phyloP scores from a whole-genome alignment of 495 filamentous ascomycete genomes.

The Penicillium coffeae region DNA sequence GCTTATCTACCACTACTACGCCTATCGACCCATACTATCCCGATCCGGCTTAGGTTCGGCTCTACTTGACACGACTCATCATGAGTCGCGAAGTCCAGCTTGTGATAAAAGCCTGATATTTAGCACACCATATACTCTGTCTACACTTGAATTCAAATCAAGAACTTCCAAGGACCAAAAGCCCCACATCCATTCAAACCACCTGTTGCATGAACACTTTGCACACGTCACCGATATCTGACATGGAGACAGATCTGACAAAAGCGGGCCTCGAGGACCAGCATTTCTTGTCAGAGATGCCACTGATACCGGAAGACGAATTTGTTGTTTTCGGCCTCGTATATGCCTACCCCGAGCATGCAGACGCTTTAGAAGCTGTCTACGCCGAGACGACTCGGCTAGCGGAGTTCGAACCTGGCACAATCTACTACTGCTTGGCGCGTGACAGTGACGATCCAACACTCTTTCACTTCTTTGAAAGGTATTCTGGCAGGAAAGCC shows the following conservation, averaged over 20 bases:
- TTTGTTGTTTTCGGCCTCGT: constrained; percentile 28
- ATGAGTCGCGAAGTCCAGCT: background rate
- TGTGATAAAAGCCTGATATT: background rate
- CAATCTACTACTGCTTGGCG: constrained; percentile 29
- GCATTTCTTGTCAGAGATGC: constrained; percentile 7
- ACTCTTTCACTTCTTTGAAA: constrained; percentile 37
- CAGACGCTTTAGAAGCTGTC: constrained; percentile 28
- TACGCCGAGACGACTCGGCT: constrained; percentile 31
- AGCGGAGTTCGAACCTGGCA: constrained; percentile 27
- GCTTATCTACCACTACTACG: too few relatives aligned
- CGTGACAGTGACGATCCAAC: constrained; percentile 22
- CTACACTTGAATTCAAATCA: too few relatives aligned
- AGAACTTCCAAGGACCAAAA: too few relatives aligned
- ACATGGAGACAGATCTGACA: background rate
- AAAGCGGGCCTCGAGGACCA: constrained; percentile 1
- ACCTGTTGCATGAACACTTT: too few relatives aligned
- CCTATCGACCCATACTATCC: background rate
- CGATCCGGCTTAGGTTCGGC: background rate
- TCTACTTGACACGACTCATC: background rate
- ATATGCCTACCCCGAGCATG: constrained; percentile 32
- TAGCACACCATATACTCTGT: too few relatives aligned
- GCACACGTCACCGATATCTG: background rate
- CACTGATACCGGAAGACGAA: constrained; percentile 18
- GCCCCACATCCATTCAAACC: too few relatives aligned
- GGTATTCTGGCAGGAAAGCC: constrained; percentile 21